Evolutionary conservation across 805 yeast genomes (phyloP).

Genomic region (Lipomyces sp.): DNA sequence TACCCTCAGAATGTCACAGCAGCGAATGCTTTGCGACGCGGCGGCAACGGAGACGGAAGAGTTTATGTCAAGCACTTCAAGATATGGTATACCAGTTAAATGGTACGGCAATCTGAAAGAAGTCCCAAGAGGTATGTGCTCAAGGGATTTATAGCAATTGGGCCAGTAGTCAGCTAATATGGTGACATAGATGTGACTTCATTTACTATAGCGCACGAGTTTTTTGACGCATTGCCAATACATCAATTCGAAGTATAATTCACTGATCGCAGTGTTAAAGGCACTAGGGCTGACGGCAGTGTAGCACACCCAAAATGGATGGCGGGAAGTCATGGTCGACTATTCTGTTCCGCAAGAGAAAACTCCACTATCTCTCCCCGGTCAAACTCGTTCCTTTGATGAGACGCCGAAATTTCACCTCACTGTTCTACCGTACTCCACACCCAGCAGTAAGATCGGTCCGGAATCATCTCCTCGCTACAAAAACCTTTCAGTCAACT

Average conservation of each 20-base stretch:
- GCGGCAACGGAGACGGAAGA: constrained; percentile 42
- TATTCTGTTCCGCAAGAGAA: constrained; percentile 43
- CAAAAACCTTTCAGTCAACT: constrained; percentile 56
- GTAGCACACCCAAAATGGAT: constrained; percentile 60
- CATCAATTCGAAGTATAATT: constrained; percentile 59
- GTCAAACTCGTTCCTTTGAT: constrained; percentile 33
- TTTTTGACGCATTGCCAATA: constrained; percentile 84
- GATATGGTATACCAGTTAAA: constrained; percentile 56
- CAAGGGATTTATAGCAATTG: constrained; percentile 6
- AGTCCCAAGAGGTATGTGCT: constrained; percentile 42
- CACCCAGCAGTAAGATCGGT: constrained; percentile 61
- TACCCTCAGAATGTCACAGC: constrained; percentile 63
- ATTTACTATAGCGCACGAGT: constrained; percentile 80
- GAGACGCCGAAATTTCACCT: constrained; percentile 54
- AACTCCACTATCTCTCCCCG: constrained; percentile 40
- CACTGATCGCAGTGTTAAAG: background rate
- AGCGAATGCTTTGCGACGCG: constrained; percentile 52
- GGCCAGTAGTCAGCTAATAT: constrained; percentile 24
- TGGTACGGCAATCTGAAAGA: constrained; percentile 46
- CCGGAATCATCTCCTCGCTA: constrained; percentile 60
- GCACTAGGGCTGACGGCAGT: background rate
- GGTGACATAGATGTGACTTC: constrained; percentile 49
- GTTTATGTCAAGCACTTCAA: constrained; percentile 49
- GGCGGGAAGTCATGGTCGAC: constrained; percentile 81
- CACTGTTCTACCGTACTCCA: constrained; percentile 60